phyloP scores from a whole-genome alignment of 2,329 filamentous ascomycete genomes.

The Epichloe hybrida region DNA sequence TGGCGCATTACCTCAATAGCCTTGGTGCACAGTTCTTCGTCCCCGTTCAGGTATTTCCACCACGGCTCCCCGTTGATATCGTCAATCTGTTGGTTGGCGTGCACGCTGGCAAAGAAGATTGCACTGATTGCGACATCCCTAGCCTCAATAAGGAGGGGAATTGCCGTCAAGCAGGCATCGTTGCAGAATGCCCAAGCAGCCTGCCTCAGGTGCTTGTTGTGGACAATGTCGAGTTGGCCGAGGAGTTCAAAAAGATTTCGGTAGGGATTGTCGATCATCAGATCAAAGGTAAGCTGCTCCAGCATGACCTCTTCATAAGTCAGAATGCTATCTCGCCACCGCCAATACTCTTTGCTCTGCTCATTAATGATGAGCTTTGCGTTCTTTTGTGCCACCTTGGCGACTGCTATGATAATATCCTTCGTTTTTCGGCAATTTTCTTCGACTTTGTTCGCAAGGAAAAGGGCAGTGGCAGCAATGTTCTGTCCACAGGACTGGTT shows the following conservation, averaged over 20 bases:
- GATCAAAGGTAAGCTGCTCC: conserved; percentile 84
- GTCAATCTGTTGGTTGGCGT: conserved; percentile 61
- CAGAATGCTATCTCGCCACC: conserved; percentile 88
- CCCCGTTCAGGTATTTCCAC: conserved; percentile 71
- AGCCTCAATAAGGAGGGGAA: conserved; percentile 70
- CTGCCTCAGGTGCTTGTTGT: conserved; percentile 73
- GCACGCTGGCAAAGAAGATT: conserved; percentile 73
- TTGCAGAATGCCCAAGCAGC: conserved; percentile 90
- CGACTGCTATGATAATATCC: conserved; percentile 85
- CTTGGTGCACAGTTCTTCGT: conserved; percentile 53
- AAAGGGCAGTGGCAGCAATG: conserved; percentile 80
- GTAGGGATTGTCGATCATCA: conserved; percentile 83
- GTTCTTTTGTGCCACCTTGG: conserved; percentile 91
- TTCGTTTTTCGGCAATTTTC: conserved; percentile 95
- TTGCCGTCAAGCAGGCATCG: conserved; percentile 70
- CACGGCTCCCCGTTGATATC: conserved; percentile 66
- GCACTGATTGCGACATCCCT: conserved; percentile 73
- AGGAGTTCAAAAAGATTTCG: conserved; percentile 70
- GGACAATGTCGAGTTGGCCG: conserved; percentile 55
- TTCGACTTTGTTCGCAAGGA: conserved; percentile 92
- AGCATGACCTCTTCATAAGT: conserved; percentile 87
- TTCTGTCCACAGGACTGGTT: conserved; percentile 32
- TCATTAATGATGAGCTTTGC: conserved; percentile 82
- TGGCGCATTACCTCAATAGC: conserved; percentile 66
- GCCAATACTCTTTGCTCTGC: conserved; percentile 96